Conservation (phyloP, 2,329 filamentous ascomycete genomes). For the Diaporthe citriasiana region DNA sequence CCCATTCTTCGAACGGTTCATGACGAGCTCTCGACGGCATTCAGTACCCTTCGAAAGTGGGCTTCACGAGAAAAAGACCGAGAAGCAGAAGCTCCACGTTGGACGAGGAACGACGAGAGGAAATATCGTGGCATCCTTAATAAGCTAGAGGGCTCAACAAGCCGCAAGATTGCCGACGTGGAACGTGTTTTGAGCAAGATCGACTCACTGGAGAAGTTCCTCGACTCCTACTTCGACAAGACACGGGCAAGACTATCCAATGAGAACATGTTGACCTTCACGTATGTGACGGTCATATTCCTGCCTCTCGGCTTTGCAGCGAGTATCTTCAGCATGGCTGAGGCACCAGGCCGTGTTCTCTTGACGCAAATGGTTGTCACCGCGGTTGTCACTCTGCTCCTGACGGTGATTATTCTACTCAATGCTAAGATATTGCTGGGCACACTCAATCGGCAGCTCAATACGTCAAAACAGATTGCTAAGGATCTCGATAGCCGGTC, state of each 20-base stretch:
- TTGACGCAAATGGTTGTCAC: no score
- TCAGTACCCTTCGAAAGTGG: constrained; percentile 44
- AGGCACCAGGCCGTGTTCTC: constrained; percentile 39
- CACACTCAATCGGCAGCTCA: no score
- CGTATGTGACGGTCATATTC: constrained; percentile 54
- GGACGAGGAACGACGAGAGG: constrained; percentile 51
- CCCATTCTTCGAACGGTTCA: background rate
- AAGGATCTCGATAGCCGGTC: no score
- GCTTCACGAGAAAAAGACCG: constrained; percentile 47
- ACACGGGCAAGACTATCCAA: constrained; percentile 26
- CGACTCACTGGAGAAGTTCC: no score
- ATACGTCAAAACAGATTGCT: no score
- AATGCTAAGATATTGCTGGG: no score
- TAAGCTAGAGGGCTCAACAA: constrained; percentile 12
- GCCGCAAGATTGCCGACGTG: constrained; percentile 4
- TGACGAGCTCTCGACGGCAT: constrained; percentile 16
- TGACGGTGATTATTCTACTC: no score
- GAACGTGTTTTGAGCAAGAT: background rate
- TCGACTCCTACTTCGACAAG: no score
- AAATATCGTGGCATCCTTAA: constrained; percentile 47
- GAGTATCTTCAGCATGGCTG: constrained; percentile 52
- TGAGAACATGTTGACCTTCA: constrained; percentile 52
- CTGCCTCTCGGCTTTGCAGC: constrained; percentile 51
- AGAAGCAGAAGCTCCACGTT: constrained; percentile 48
- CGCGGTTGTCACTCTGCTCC: no score